Base-by-base conservation (phyloP, 2,329 filamentous ascomycete species). In the Akanthomyces dipterigenus region DNA sequence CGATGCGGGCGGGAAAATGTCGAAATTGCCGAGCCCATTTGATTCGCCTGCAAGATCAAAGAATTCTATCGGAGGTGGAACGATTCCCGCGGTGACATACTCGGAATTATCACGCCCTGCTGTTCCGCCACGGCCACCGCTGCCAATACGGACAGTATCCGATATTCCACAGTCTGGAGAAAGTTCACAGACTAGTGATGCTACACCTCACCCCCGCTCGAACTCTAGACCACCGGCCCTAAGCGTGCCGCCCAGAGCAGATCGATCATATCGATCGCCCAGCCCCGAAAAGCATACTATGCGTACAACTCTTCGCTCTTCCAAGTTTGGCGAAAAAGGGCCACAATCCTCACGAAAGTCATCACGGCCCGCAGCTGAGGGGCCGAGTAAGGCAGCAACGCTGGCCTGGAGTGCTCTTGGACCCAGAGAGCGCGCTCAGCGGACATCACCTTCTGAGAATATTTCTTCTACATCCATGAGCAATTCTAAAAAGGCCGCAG, bases 41-140 rank as follows among this genome's bases (percentile, higher is more conserved):
- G 68, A 68, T 42, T 61, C 63, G 26, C 64, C 64, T n/a, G 61
- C 57, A 43, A 66, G 54, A 61, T 67, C 62, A 58, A 80, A 76
- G 64, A 86, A 84, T 3, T 93, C 85, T 80, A 88, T 96, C 68
- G 92, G 90, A 45, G 82, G 88, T 65, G 90, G 91, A 14, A 95
- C 90, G 1, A 88, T 96, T 64, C 91, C 90, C 51, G 88, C 90
- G 8, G 84, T 93, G 54, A 87, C 82, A 63, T 96, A 96, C 70
- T 83, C 86, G 5, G 88, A 96, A 67, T 79, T 96, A n/a, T 88
- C 89, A n/a, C 85, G 87, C 61, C 89, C 89, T 14, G 69, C 76
- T 14, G 75, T 85, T 11, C 80, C 86, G 14, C 76, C 81, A 54
- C 80, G 89, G 26, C 83, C 85, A 28, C 78, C 81, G 1, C 71